A percentile compares a stretch with the other conserved stretches of the same genome.
These are phyloP conservation scores for Taphrina pruni DNA, from an alignment of 1,139 yeast species.

Conservation along the genomic window DNA sequence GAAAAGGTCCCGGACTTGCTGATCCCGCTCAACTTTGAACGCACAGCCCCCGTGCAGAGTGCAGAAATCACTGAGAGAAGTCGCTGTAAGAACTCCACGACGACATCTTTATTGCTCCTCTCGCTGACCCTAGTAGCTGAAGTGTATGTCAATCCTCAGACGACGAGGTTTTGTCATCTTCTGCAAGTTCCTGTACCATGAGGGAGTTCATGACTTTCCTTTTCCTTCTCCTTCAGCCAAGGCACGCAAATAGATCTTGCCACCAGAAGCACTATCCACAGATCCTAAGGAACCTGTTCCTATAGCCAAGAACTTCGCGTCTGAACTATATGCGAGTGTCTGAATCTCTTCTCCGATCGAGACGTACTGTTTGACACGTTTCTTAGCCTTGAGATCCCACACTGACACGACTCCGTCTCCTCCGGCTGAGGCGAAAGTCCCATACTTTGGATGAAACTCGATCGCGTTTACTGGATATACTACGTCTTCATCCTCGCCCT, in stretches of 20 bases:
- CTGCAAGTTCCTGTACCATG: constrained; percentile 20
- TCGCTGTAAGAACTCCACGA: neutral
- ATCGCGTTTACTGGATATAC: constrained; percentile 81
- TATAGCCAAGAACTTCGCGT: constrained; percentile 58
- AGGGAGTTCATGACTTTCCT: constrained; percentile 17
- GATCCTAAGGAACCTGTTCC: constrained; percentile 50
- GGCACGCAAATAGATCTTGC: constrained; percentile 33
- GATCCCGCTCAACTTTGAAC: constrained; percentile 48
- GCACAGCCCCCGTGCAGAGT: constrained; percentile 44
- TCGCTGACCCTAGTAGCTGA: constrained; percentile 29
- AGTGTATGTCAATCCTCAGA: constrained; percentile 45
- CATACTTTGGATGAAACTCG: constrained; percentile 59
- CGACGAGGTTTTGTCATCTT: constrained; percentile 44
- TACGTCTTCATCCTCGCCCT: constrained; percentile 59
- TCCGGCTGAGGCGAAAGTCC: constrained; percentile 73
- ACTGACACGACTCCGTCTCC: constrained; percentile 76
- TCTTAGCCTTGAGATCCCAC: constrained; percentile 74
- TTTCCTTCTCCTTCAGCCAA: constrained; percentile 30
- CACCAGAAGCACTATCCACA: constrained; percentile 1
- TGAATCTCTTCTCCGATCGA: constrained; percentile 61
- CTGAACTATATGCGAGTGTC: constrained; percentile 56
- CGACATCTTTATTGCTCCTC: neutral
- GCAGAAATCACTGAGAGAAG: constrained; percentile 9
- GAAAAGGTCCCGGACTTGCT: constrained; percentile 48
- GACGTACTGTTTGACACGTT: constrained; percentile 65